Percentiles rank a stretch among this genome's conserved stretches.
phyloP scores from a whole-genome alignment of 2,329 filamentous ascomycete species.

The Gyromitra esculenta region DNA sequence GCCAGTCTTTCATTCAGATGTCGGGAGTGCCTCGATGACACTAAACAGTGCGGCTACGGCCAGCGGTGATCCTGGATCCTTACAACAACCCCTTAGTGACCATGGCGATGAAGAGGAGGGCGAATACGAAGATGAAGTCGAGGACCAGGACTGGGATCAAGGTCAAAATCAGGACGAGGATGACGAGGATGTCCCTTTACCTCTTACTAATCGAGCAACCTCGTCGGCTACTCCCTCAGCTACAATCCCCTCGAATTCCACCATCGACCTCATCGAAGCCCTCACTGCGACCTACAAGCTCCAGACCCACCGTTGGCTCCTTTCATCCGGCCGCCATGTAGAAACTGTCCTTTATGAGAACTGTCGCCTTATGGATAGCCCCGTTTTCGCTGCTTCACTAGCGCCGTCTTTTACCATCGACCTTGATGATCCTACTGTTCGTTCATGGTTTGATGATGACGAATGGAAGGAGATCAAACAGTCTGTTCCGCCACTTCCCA shows the following conservation, averaged over 20 bases:
- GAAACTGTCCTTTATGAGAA: slow-evolving; percentile 24
- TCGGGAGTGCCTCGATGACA: background rate
- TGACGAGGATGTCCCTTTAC: background rate
- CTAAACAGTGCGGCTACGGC: too few species aligned
- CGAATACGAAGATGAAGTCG: too few species aligned
- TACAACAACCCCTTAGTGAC: too few species aligned
- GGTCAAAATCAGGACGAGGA: background rate
- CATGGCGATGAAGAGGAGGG: too few species aligned
- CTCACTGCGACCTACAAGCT: background rate
- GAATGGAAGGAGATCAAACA: slow-evolving; percentile 23
- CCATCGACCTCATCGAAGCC: background rate
- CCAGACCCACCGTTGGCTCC: slow-evolving; percentile 13
- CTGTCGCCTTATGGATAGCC: slow-evolving; percentile 13
- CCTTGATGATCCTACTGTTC: slow-evolving; percentile 6
- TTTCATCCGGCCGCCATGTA: slow-evolving; percentile 14
- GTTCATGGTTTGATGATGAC: background rate
- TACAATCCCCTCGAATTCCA: background rate
- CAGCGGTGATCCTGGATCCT: too few species aligned
- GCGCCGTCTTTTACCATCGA: slow-evolving; percentile 25
- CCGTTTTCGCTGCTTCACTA: background rate
- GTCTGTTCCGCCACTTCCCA: slow-evolving; percentile 8
- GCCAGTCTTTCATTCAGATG: background rate
- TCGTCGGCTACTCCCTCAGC: background rate
- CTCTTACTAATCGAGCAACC: background rate
- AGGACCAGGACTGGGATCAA: too few species aligned